Percentiles rank a stretch among this genome's conserved stretches.
Conservation (phyloP, 202 grass and related monocot species). For the Elaeis oleifera region DNA sequence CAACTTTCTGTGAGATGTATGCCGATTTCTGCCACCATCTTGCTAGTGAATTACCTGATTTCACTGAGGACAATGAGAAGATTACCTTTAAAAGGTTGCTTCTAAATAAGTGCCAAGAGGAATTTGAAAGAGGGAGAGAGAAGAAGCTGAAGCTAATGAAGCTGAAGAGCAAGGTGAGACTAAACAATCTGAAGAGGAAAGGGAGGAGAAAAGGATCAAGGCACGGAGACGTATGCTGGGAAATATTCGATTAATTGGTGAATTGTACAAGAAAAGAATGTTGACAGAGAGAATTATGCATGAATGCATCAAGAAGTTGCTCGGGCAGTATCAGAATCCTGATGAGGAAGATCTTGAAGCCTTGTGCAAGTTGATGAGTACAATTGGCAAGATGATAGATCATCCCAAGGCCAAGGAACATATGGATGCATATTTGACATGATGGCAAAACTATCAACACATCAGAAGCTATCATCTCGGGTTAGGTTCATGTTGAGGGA, state of each 20-base stretch:
- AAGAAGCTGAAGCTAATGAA: slow-evolving; percentile 90
- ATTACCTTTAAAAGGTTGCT: slow-evolving; percentile 95
- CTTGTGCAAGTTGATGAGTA: slow-evolving; percentile 97
- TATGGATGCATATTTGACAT: slow-evolving; percentile 86
- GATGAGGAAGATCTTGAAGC: slow-evolving; percentile 96
- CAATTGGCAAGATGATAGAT: slow-evolving; percentile 97
- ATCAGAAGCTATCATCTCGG: slow-evolving; percentile 61
- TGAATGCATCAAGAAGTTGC: slow-evolving; percentile 87
- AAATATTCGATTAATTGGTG: slow-evolving; percentile 96
- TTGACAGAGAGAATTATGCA: slow-evolving; percentile 97
- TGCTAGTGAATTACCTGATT: slow-evolving; percentile 61
- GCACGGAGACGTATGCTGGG: slow-evolving; percentile 84
- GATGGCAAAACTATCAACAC: slow-evolving; percentile 57
- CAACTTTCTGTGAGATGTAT: slow-evolving; percentile 99
- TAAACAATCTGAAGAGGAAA: slow-evolving; percentile 68
- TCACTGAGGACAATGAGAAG: slow-evolving; percentile 71
- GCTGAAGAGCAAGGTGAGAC: slow-evolving; percentile 79
- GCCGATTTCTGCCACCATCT: slow-evolving; percentile 75
- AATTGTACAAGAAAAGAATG: slow-evolving; percentile 97
- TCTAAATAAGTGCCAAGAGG: slow-evolving; percentile 93
- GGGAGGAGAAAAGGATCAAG: slow-evolving; percentile 67
- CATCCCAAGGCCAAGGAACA: slow-evolving; percentile 86
- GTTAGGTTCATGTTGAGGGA: slow-evolving; percentile 89
- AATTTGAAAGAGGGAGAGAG: slow-evolving; percentile 96
- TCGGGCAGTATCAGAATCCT: slow-evolving; percentile 52